phyloP scores from a whole-genome alignment of 2,329 filamentous ascomycete genomes.

The Penicillium sp. region DNA sequence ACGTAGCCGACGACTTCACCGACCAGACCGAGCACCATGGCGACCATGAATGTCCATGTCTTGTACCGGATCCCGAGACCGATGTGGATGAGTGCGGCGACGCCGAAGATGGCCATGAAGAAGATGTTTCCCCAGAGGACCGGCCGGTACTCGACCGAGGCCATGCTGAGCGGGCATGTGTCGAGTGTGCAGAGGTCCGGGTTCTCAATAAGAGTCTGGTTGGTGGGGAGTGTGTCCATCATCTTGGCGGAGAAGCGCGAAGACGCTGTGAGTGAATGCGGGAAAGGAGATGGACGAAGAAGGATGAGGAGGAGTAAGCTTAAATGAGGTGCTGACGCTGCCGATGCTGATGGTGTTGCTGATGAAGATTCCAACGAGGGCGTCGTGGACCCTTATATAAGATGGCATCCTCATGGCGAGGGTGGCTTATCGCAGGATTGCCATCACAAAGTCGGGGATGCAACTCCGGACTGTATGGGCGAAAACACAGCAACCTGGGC shows the following conservation, averaged over 20 bases:
- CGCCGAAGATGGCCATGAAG: constrained; percentile 57
- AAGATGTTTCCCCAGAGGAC: constrained; percentile 58
- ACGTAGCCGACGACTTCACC: constrained; percentile 65
- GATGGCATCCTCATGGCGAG: background rate
- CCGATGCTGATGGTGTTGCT: background rate
- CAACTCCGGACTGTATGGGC: too few relatives aligned
- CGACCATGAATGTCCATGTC: constrained; percentile 58
- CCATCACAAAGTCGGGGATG: background rate
- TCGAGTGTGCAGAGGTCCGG: constrained; percentile 40
- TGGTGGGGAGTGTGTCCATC: constrained; percentile 1
- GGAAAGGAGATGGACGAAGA: background rate
- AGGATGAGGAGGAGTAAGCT: background rate
- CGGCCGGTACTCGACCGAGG: constrained; percentile 60
- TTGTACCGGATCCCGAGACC: constrained; percentile 52
- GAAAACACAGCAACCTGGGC: background rate
- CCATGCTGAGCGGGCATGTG: constrained; percentile 40
- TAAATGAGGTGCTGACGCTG: background rate
- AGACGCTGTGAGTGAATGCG: background rate
- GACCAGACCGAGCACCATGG: constrained; percentile 59
- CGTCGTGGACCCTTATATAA: background rate
- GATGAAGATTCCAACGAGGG: background rate
- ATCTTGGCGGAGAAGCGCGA: background rate
- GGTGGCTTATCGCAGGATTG: background rate
- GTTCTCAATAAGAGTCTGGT: constrained; percentile 9
- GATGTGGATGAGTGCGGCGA: constrained; percentile 49